Conservation (phyloP, 345 rosid genomes). For the Chamaenerion angustifolium region DNA sequence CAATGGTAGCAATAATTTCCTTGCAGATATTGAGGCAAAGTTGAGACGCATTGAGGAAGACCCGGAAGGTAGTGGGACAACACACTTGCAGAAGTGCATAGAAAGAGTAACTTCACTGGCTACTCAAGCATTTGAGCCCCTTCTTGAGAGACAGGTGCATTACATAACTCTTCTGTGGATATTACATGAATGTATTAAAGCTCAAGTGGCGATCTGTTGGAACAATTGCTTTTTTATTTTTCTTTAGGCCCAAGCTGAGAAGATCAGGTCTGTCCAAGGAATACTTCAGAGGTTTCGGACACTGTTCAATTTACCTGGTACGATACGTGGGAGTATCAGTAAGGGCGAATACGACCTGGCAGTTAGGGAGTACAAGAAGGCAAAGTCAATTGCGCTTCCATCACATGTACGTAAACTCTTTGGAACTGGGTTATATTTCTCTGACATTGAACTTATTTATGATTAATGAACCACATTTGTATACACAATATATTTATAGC, state of each 20-base stretch:
- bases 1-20: slow-evolving; percentile 5
- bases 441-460: background rate
- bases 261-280: slow-evolving; percentile 96
- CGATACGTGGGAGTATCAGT: slow-evolving; percentile 79
- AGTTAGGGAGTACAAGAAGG: slow-evolving; percentile 95
- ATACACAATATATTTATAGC: too few species aligned
- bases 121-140: slow-evolving; percentile 76
- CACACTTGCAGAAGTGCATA: slow-evolving; percentile 68
- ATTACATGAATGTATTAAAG: background rate
- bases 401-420: slow-evolving; percentile 52
- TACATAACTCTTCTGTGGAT: slow-evolving; percentile 6
- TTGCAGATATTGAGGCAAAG: slow-evolving; percentile 83
- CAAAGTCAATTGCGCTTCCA: slow-evolving; percentile 90
- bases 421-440: background rate
- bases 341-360: slow-evolving; percentile 98
- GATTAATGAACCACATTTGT: background rate
- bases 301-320: slow-evolving; percentile 87
- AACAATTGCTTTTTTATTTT: slow-evolving; percentile 5
- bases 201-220: background rate
- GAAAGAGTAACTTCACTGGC: slow-evolving; percentile 74
- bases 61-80: slow-evolving; percentile 93
- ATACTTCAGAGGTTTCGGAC: slow-evolving; percentile 97
- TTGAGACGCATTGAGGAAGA: slow-evolving; percentile 89
- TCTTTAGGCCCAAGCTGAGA: slow-evolving; percentile 91
- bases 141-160: slow-evolving; percentile 95